These are phyloP conservation scores for Curvularia hawaiiensis DNA, from an alignment of 2,329 filamentous ascomycete genomes.

Conservation along the genomic window DNA sequence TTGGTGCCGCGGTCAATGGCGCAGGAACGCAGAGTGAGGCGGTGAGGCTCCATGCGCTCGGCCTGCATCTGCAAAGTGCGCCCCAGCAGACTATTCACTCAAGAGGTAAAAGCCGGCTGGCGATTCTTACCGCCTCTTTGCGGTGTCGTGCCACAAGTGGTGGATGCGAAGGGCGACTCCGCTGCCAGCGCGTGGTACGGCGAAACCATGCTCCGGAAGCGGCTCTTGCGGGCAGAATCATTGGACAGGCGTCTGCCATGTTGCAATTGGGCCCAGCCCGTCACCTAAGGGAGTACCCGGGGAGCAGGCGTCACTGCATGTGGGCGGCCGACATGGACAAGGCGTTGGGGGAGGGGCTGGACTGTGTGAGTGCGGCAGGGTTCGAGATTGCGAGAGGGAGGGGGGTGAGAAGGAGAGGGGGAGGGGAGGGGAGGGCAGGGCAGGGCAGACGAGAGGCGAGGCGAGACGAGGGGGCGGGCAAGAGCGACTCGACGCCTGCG, in stretches of 20 bases:
- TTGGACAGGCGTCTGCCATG: conserved; percentile 39
- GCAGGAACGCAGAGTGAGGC: conserved; percentile 26
- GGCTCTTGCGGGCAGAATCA: conserved; percentile 21
- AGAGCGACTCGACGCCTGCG: not conserved
- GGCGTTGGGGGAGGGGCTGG: not conserved
- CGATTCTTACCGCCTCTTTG: conserved; percentile 44
- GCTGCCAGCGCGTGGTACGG: conserved; percentile 29
- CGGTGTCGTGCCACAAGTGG: conserved; percentile 28
- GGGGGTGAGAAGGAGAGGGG: not conserved
- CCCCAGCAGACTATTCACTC: conserved; percentile 32
- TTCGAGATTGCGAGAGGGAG: not conserved
- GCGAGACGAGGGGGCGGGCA: not conserved
- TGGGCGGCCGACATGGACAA: not conserved
- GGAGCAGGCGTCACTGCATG: not conserved
- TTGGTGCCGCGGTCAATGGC: conserved; percentile 26
- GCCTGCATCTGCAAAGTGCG: conserved; percentile 30
- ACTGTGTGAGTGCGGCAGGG: not conserved
- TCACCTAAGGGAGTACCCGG: conserved; percentile 12
- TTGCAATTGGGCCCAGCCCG: conserved; percentile 26
- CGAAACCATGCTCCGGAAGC: conserved; percentile 23
- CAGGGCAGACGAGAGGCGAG: not conserved
- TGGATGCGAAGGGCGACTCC: conserved; percentile 18
- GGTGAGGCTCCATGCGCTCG: conserved; percentile 29
- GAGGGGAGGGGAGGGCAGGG: not conserved
- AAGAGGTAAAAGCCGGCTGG: conserved; percentile 34